Conservation (phyloP, 148 eudicot genomes). For the Fagopyrum esculentum region DNA sequence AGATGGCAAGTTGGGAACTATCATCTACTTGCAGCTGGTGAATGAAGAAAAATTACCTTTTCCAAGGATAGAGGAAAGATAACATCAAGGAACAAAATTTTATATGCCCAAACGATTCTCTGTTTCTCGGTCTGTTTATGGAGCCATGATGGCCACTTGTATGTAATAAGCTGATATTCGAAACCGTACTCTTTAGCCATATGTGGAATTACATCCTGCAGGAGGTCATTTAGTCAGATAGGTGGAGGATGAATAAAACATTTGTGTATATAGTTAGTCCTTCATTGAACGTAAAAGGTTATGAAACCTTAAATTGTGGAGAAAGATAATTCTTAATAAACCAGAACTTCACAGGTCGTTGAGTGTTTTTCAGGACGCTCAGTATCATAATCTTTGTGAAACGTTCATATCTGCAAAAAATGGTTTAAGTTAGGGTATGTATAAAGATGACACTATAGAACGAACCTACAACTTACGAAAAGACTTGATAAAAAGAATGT, state of each 20-base stretch:
- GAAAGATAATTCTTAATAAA: constrained; percentile 95
- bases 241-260: background rate
- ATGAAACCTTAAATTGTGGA: constrained; percentile 85
- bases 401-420: constrained; percentile 79
- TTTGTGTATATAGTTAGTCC: background rate
- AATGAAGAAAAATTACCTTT: constrained; percentile 41
- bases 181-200: constrained; percentile 94
- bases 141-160: constrained; percentile 98
- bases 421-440: background rate
- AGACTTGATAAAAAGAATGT: background rate
- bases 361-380: constrained; percentile 82
- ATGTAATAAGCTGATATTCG: constrained; percentile 83
- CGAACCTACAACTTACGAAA: background rate
- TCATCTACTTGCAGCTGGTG: background rate
- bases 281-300: constrained; percentile 4
- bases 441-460: background rate
- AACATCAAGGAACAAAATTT: constrained; percentile 93
- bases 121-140: constrained; percentile 94
- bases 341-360: constrained; percentile 95
- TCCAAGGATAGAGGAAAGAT: constrained; percentile 90
- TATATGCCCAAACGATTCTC: constrained; percentile 95
- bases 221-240: background rate
- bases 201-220: constrained; percentile 91
- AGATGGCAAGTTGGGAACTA: background rate
- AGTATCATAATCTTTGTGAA: constrained; percentile 92